Evolutionary conservation across 2,329 filamentous ascomycete species (phyloP).

Genomic region (Colletotrichum trifolii): DNA sequence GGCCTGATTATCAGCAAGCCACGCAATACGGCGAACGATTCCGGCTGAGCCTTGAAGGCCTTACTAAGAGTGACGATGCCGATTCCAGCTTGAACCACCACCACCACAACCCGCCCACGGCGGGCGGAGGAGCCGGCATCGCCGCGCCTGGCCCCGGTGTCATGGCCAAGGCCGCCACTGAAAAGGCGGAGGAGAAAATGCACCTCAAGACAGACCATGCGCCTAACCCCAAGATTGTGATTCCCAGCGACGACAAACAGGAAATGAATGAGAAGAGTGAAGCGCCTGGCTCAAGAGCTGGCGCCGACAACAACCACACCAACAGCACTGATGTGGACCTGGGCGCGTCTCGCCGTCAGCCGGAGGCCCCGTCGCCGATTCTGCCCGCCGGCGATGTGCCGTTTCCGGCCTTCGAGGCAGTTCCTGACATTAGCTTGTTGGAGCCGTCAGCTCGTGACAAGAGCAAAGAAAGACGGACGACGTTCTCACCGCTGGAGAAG

Average conservation of each 20-base stretch:
- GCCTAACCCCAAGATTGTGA: slow-evolving; percentile 44
- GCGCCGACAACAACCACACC: slow-evolving; percentile 27
- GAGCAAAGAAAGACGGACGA: slow-evolving; percentile 62
- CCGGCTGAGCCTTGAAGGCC: slow-evolving; percentile 72
- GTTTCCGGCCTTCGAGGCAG: slow-evolving; percentile 60
- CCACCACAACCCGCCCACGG: slow-evolving; percentile 42
- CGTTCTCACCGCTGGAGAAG: slow-evolving; percentile 66
- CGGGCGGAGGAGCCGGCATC: slow-evolving; percentile 53
- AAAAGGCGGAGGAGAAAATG: slow-evolving; percentile 48
- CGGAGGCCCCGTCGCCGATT: slow-evolving; percentile 54
- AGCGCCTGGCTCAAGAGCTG: slow-evolving; percentile 6
- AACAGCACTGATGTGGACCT: slow-evolving; percentile 43
- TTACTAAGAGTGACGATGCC: slow-evolving; percentile 62
- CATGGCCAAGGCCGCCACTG: slow-evolving; percentile 48
- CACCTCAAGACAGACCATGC: slow-evolving; percentile 43
- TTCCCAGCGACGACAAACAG: slow-evolving; percentile 44
- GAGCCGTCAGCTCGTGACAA: slow-evolving; percentile 49
- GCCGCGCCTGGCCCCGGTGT: slow-evolving; percentile 54
- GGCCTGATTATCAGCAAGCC: slow-evolving; percentile 92
- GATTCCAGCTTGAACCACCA: slow-evolving; percentile 53
- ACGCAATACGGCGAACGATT: slow-evolving; percentile 82
- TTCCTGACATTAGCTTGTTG: slow-evolving; percentile 43
- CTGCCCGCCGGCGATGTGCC: slow-evolving; percentile 55
- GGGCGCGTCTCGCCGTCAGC: slow-evolving; percentile 39
- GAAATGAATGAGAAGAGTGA: slow-evolving; percentile 54